These are phyloP conservation scores for Suillus hirtellus DNA, from an alignment of 768 basidiomycete genomes.

Conservation along the genomic window DNA sequence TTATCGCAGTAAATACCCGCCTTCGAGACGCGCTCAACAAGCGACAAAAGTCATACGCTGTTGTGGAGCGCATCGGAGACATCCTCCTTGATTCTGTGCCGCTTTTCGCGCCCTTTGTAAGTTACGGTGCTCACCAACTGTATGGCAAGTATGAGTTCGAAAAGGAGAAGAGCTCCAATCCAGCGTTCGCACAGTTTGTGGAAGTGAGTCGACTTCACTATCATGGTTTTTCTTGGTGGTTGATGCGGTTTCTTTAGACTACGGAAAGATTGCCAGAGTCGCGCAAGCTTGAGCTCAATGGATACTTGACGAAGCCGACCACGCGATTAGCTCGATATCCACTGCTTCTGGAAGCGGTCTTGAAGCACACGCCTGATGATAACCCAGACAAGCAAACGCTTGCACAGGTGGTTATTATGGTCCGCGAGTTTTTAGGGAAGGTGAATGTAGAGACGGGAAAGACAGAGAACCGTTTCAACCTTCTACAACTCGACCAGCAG, in stretches of 20 bases:
- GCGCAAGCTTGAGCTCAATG: conserved; percentile 94
- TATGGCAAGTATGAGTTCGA: conserved; percentile 99
- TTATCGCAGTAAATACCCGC: conserved; percentile 86
- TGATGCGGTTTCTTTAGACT: conserved; percentile 46
- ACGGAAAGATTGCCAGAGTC: conserved; percentile 94
- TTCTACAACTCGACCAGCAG: conserved; percentile 91
- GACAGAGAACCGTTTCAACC: conserved; percentile 94
- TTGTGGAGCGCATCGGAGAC: conserved; percentile 91
- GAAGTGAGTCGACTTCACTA: conserved; percentile 56
- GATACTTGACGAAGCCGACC: conserved; percentile 97
- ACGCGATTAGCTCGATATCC: conserved; percentile 98
- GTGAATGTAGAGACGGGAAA: conserved; percentile 95
- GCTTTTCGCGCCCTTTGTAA: conserved; percentile 89
- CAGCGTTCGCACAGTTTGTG: conserved; percentile 91
- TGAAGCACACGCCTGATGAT: conserved; percentile 90
- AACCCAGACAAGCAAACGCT: conserved; percentile 80
- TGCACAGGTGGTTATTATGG: conserved; percentile 71
- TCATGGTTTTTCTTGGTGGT: not conserved
- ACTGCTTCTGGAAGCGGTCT: conserved; percentile 84
- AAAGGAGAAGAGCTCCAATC: conserved; percentile 94
- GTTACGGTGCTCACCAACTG: conserved; percentile 93
- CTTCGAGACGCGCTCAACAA: conserved; percentile 94
- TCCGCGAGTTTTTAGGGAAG: conserved; percentile 80
- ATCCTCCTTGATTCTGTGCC: conserved; percentile 85
- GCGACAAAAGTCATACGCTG: conserved; percentile 91